Conservation (phyloP, 495 filamentous ascomycete species). For the Aspergillus avenaceus region DNA sequence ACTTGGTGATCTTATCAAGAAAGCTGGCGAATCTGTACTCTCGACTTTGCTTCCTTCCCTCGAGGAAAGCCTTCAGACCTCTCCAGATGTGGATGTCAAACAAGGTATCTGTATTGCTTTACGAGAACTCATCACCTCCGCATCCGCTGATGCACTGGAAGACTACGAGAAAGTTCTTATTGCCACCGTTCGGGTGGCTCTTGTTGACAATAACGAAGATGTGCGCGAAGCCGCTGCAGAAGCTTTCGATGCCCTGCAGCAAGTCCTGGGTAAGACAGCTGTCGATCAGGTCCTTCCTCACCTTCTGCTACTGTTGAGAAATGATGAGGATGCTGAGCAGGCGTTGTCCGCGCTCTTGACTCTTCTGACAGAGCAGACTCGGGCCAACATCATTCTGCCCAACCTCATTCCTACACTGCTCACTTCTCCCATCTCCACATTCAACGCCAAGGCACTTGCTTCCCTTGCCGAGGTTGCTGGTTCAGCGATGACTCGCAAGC, state of each 20-base stretch:
- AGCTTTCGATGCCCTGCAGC: slow-evolving; percentile 91
- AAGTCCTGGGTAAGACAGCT: slow-evolving; percentile 86
- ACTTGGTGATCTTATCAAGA: slow-evolving; percentile 91
- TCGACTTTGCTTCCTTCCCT: slow-evolving; percentile 84
- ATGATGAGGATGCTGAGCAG: slow-evolving; percentile 83
- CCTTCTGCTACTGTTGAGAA: slow-evolving; percentile 80
- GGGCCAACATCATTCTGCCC: slow-evolving; percentile 93
- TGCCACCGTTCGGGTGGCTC: slow-evolving; percentile 85
- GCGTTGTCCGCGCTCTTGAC: slow-evolving; percentile 89
- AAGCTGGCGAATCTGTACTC: slow-evolving; percentile 90
- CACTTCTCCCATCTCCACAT: slow-evolving; percentile 81
- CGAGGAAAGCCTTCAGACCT: slow-evolving; percentile 84
- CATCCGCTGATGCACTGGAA: slow-evolving; percentile 81
- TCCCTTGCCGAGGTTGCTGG: slow-evolving; percentile 89
- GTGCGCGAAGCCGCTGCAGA: slow-evolving; percentile 95
- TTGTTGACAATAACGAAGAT: slow-evolving; percentile 83
- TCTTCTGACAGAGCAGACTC: slow-evolving; percentile 84
- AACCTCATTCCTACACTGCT: slow-evolving; percentile 92
- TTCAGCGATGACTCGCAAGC: slow-evolving; percentile 78
- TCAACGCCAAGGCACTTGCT: slow-evolving; percentile 91
- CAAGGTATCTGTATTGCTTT: slow-evolving; percentile 97
- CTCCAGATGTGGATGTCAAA: slow-evolving; percentile 87
- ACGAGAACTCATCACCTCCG: slow-evolving; percentile 88
- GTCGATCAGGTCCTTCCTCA: slow-evolving; percentile 93
- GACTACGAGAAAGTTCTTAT: slow-evolving; percentile 95